These are phyloP conservation scores for Cucumis melo DNA, from an alignment of 306 rosid genomes.

Conservation along the genomic window DNA sequence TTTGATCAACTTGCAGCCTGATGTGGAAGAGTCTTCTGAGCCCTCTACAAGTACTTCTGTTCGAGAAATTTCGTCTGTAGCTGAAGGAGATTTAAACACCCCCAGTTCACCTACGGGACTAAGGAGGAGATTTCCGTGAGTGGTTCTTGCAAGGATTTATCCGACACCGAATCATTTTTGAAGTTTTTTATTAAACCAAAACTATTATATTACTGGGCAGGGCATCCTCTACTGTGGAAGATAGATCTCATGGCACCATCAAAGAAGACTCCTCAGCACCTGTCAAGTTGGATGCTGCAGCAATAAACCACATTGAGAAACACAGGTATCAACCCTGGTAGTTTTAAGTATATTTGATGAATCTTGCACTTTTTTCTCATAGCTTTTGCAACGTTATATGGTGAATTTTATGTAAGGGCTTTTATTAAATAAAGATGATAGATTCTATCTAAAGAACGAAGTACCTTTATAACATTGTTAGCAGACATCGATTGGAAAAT, in stretches of 20 bases:
- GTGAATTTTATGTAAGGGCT: background rate
- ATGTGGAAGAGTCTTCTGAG: constrained; percentile 29
- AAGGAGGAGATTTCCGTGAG: constrained; percentile 73
- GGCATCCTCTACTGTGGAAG: constrained; percentile 34
- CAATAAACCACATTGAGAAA: constrained; percentile 60
- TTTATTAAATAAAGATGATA: background rate
- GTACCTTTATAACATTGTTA: background rate
- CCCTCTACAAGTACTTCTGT: constrained; percentile 20
- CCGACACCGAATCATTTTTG: background rate
- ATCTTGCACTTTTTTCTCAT: background rate
- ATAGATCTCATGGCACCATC: constrained; percentile 30
- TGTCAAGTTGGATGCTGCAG: constrained; percentile 65
- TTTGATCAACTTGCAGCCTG: constrained; percentile 27
- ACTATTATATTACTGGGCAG: constrained; percentile 25
- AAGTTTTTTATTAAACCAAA: background rate
- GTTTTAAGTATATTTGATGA: background rate
- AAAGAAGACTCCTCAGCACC: constrained; percentile 33
- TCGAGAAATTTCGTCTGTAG: constrained; percentile 29
- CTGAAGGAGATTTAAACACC: constrained; percentile 24
- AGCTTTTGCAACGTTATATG: background rate
- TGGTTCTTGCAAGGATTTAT: constrained; percentile 1
- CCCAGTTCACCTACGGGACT: constrained; percentile 45
- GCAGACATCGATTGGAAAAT: background rate
- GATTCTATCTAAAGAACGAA: background rate
- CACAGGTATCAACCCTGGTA: constrained; percentile 36